Base-by-base conservation (phyloP, 495 filamentous ascomycete genomes). In the Recurvomyces mirabilis region DNA sequence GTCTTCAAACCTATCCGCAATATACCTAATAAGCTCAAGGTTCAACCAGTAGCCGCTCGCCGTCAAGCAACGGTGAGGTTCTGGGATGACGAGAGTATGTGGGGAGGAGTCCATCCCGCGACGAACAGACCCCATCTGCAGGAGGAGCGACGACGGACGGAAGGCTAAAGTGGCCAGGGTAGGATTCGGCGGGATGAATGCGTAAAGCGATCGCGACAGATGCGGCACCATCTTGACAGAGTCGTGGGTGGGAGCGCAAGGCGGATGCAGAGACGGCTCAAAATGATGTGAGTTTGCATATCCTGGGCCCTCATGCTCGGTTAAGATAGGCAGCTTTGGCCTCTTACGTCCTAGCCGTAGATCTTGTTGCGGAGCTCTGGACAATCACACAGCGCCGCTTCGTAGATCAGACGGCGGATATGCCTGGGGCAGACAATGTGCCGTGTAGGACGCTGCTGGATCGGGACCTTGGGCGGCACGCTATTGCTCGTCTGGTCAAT, bases 181-280 rank as follows among this genome's bases (percentile, higher is more conserved):
- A 29, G 26, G 26, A n/a, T 29, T 7, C 33, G 17, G 33, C 33
- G 33, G 33, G 33, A 36, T 36, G 33, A 36, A 36, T 10, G 33
- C 15, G 33, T 9, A 17, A 17, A 12, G 11, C 6, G 10, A 36
- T 36, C 33, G 33, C 33, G 33, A 36, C 17, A 19, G 6, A 36
- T 7, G 33, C 33, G 33, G 11, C 6, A 36, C 15, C 33, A 19
- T 9, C 33, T 36, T 18, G 15, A 36, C 9, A 19, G 33, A 9
- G 9, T 36, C 9, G 33, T 7, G 11, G 33, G 9, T 36, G 33
- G 15, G 33, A 7, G 33, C 33, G 6, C 17, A 7, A 9, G 33
- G 33, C 33, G 33, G 33, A 17, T 36, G 33, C 7, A 36, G 33
- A 17, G 7, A 15, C 33, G 33, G 33, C 9, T 10, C 33, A 15